Conservation (phyloP, 148 eudicot genomes). For the Spergularia bocconei region DNA sequence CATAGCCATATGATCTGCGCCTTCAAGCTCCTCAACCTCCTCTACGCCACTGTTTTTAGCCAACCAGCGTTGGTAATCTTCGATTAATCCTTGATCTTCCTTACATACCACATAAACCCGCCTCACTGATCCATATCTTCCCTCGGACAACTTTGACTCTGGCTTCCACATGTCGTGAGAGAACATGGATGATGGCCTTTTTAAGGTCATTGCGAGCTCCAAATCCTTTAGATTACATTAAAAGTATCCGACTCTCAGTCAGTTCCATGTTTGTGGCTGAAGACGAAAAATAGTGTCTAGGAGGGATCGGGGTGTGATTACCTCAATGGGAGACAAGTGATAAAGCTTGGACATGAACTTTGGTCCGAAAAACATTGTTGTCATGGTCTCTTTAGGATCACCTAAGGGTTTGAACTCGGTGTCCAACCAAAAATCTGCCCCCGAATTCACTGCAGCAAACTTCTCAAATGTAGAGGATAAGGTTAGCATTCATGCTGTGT, state of each 20-base stretch:
- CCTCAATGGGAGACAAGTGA: slow-evolving; percentile 37
- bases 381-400: slow-evolving; percentile 22
- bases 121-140: slow-evolving; percentile 35
- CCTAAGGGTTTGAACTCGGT: slow-evolving; percentile 24
- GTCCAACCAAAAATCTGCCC: slow-evolving; percentile 30
- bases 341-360: slow-evolving; percentile 30
- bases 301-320: background rate
- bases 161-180: slow-evolving; percentile 23
- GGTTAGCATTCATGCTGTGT: background rate
- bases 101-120: slow-evolving; percentile 36
- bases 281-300: background rate
- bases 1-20: slow-evolving; percentile 64
- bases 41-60: slow-evolving; percentile 35
- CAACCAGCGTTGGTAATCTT: slow-evolving; percentile 44
- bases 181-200: slow-evolving; percentile 36
- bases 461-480: background rate
- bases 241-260: background rate
- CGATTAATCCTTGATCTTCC: slow-evolving; percentile 32
- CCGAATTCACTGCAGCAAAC: slow-evolving; percentile 22
- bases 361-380: slow-evolving; percentile 33
- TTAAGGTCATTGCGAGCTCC: slow-evolving; percentile 32
- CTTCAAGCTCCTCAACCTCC: slow-evolving; percentile 36
- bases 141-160: slow-evolving; percentile 29
- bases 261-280: background rate
- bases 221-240: slow-evolving; percentile 33